These are phyloP conservation scores for Ballota nigra DNA, from an alignment of 257 asterid species.

Conservation along the genomic window DNA sequence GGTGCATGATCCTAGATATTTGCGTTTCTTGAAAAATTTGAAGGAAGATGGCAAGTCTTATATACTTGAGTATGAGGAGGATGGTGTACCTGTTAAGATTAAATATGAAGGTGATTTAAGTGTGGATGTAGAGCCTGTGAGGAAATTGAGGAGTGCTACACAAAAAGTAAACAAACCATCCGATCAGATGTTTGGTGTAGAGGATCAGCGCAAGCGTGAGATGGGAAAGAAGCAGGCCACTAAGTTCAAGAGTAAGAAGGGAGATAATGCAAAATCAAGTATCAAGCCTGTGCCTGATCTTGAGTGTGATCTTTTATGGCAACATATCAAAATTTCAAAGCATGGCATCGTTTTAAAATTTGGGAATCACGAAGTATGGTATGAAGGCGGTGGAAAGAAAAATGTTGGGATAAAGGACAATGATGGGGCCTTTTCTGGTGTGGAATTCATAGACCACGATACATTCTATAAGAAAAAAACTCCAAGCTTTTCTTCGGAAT, in stretches of 20 bases:
- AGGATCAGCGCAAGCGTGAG: not conserved
- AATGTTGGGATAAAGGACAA: not conserved
- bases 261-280: not conserved
- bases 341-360: not conserved
- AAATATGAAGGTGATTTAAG: slow-evolving; percentile 24
- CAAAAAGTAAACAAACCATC: not conserved
- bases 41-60: slow-evolving; percentile 24
- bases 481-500: not conserved
- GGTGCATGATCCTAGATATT: slow-evolving; percentile 27
- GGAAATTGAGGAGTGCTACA: slow-evolving; percentile 21
- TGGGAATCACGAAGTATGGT: not conserved
- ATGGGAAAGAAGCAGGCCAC: not conserved
- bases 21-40: slow-evolving; percentile 13
- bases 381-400: not conserved
- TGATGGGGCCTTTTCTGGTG: not conserved
- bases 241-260: not conserved
- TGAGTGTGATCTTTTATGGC: not conserved
- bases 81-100: not conserved
- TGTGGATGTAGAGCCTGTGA: slow-evolving; percentile 24
- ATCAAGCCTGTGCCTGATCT: not conserved
- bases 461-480: not conserved
- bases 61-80: not conserved
- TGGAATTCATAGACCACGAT: not conserved
- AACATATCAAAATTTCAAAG: not conserved
- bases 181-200: not conserved